These are phyloP conservation scores for Penicillium diatomitis DNA, from an alignment of 495 filamentous ascomycete genomes.

Conservation along the genomic window DNA sequence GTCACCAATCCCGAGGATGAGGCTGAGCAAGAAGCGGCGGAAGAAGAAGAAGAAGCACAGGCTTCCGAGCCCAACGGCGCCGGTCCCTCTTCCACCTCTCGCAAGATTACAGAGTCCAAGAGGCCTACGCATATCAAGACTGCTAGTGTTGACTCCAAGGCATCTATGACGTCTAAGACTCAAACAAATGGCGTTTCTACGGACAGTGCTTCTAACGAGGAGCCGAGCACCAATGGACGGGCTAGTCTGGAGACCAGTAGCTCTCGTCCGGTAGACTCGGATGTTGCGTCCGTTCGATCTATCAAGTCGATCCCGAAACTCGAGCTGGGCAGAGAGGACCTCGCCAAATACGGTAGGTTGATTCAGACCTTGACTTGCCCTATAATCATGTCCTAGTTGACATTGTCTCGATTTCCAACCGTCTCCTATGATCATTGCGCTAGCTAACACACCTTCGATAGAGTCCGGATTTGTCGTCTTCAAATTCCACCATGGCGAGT, in stretches of 20 bases:
- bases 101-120: conserved; percentile 29
- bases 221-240: conserved; percentile 23
- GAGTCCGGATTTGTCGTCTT: conserved; percentile 92
- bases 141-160: conserved; percentile 25
- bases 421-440: neutral
- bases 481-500: conserved; percentile 79
- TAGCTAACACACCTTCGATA: conserved; percentile 21
- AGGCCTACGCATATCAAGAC: conserved; percentile 21
- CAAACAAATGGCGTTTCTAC: conserved; percentile 13
- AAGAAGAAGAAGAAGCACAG: conserved; percentile 24
- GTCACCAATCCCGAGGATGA: conserved; percentile 92
- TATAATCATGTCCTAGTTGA: neutral
- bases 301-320: conserved; percentile 63
- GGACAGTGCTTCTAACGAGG: conserved; percentile 21
- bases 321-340: conserved; percentile 65
- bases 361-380: neutral
- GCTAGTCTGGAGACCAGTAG: conserved; percentile 29
- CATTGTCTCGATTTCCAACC: too few relatives aligned
- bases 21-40: conserved; percentile 43
- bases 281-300: conserved; percentile 26
- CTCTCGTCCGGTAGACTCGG: conserved; percentile 24
- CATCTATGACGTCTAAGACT: conserved; percentile 16
- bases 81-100: conserved; percentile 17
- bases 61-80: neutral
- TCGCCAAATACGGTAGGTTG: conserved; percentile 60